Percentiles rank a stretch among this genome's conserved stretches.
Evolutionary conservation across 768 basidiomycete genomes (phyloP).

Genomic region (Ramaria sp.): DNA sequence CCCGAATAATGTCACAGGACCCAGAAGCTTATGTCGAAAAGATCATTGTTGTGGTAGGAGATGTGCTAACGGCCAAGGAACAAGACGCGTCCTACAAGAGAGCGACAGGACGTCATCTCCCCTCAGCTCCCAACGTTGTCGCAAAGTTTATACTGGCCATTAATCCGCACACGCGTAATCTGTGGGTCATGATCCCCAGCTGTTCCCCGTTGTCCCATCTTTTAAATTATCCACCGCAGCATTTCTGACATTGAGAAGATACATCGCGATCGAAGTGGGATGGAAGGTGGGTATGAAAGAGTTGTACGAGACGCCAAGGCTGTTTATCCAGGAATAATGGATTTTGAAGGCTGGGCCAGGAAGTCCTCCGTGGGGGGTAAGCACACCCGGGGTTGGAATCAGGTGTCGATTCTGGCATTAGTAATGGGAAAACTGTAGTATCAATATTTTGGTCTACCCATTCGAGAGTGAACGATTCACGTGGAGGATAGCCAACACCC

Average conservation of each 20-base stretch:
- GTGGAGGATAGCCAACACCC: too few species aligned
- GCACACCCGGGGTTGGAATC: not conserved
- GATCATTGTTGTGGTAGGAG: slow-evolving; percentile 21
- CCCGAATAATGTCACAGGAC: slow-evolving; percentile 13
- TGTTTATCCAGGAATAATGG: slow-evolving; percentile 21
- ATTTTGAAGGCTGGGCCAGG: slow-evolving; percentile 20
- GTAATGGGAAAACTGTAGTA: not conserved
- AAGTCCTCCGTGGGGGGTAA: not conserved
- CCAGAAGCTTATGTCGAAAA: slow-evolving; percentile 17
- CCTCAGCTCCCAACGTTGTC: slow-evolving; percentile 20
- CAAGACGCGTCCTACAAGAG: slow-evolving; percentile 19
- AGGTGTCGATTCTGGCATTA: not conserved
- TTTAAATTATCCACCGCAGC: slow-evolving; percentile 12
- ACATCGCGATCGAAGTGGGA: slow-evolving; percentile 17
- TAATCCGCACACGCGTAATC: slow-evolving; percentile 20
- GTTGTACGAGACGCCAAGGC: slow-evolving; percentile 15
- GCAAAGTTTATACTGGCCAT: slow-evolving; percentile 18
- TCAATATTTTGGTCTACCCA: too few species aligned
- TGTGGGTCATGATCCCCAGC: slow-evolving; percentile 17
- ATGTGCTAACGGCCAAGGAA: slow-evolving; percentile 20
- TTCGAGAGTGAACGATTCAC: too few species aligned
- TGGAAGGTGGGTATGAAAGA: slow-evolving; percentile 7
- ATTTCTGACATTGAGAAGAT: slow-evolving; percentile 20
- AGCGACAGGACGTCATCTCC: slow-evolving; percentile 14
- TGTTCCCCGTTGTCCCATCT: not conserved